A percentile compares a stretch with the other conserved stretches of the same genome.
These are phyloP conservation scores for Suillus spraguei DNA, from an alignment of 768 basidiomycete species.

Conservation along the genomic window DNA sequence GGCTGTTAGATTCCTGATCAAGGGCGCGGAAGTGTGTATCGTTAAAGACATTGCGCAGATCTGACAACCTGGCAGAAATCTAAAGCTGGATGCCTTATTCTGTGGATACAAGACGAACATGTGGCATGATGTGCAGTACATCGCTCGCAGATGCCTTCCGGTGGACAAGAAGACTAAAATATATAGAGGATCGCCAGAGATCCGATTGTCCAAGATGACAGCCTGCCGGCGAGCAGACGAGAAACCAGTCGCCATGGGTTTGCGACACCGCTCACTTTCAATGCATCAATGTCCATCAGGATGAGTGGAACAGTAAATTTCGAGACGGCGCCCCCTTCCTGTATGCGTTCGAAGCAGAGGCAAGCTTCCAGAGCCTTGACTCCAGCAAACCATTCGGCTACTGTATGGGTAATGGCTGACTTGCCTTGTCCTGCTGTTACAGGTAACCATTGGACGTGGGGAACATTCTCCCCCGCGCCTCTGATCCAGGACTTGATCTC, in stretches of 20 bases:
- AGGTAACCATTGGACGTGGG: too few species aligned
- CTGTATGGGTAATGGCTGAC: slow-evolving; percentile 20
- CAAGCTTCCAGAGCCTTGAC: too few species aligned
- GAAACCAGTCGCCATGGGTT: slow-evolving; percentile 16
- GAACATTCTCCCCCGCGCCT: slow-evolving; percentile 13
- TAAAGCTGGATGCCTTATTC: slow-evolving; percentile 9
- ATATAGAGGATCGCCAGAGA: slow-evolving; percentile 6
- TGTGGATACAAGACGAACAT: slow-evolving; percentile 1
- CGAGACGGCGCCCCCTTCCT: slow-evolving; percentile 6
- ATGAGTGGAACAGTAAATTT: too few species aligned
- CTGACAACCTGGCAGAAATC: neutral
- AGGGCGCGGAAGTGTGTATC: neutral
- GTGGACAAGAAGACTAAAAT: slow-evolving; percentile 15
- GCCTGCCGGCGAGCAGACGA: neutral
- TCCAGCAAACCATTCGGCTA: slow-evolving; percentile 10
- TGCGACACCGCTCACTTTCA: slow-evolving; percentile 20
- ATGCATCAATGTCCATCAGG: slow-evolving; percentile 21
- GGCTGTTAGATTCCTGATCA: neutral
- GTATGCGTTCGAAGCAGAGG: slow-evolving; percentile 20
- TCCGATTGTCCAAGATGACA: neutral
- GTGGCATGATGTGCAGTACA: neutral
- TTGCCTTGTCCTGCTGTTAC: slow-evolving; percentile 29
- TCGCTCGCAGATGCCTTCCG: slow-evolving; percentile 9
- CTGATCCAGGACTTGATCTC: slow-evolving; percentile 28
- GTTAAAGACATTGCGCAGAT: neutral